These are phyloP conservation scores for Fraxinus albicans DNA, from an alignment of 305 asterid species.

Conservation along the genomic window DNA sequence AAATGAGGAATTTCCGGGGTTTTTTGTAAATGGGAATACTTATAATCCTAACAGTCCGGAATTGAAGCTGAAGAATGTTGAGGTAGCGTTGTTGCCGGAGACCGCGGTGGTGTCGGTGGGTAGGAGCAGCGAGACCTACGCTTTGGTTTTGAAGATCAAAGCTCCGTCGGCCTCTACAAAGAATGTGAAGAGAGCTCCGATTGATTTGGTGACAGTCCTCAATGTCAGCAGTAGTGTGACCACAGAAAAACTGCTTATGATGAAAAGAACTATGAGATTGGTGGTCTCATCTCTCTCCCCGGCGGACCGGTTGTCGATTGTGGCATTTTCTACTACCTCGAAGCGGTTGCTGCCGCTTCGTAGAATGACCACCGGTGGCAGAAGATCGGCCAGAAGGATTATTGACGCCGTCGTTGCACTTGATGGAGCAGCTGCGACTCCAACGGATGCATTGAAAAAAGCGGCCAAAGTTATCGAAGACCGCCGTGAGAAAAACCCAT, in stretches of 20 bases:
- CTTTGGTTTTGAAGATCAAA: conserved; percentile 60
- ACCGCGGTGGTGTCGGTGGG: conserved; percentile 78
- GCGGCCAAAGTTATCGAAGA: conserved; percentile 93
- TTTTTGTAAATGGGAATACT: conserved; percentile 31
- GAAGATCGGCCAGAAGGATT: conserved; percentile 76
- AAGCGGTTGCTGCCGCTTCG: conserved; percentile 79
- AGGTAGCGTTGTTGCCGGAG: conserved; percentile 57
- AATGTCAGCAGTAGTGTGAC: conserved; percentile 66
- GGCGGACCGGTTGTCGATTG: conserved; percentile 81
- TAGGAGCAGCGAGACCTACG: conserved; percentile 61
- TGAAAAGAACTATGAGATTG: conserved; percentile 66
- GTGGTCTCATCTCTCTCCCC: conserved; percentile 75
- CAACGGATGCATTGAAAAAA: conserved; percentile 73
- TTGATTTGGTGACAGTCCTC: conserved; percentile 79
- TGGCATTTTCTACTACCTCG: conserved; percentile 82
- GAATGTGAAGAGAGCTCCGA: conserved; percentile 49
- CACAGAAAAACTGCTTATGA: conserved; percentile 59
- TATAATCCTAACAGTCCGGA: conserved; percentile 18
- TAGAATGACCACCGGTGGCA: conserved; percentile 71
- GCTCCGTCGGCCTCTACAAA: conserved; percentile 50
- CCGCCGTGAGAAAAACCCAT: conserved; percentile 76
- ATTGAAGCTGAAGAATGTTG: conserved; percentile 39
- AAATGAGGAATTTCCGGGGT: conserved; percentile 74
- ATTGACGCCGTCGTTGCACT: conserved; percentile 68
- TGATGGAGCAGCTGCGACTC: conserved; percentile 58